These are phyloP conservation scores for Fusarium irregulare DNA, from an alignment of 2,329 filamentous ascomycete genomes.

Conservation along the genomic window DNA sequence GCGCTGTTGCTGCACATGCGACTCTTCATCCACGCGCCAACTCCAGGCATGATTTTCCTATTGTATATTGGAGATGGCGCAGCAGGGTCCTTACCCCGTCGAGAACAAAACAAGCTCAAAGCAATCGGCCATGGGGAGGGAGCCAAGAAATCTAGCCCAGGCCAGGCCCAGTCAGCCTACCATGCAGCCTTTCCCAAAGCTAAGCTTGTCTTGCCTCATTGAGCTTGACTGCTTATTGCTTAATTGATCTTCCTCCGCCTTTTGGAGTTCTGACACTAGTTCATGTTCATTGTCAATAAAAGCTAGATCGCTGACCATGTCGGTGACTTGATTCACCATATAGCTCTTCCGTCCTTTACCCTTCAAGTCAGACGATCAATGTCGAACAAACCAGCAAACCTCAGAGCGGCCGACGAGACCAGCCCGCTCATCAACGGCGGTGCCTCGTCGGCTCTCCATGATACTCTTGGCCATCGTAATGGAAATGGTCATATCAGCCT, in stretches of 20 bases:
- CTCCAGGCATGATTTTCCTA: slow-evolving; percentile 5
- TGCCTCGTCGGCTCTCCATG: slow-evolving; percentile 40
- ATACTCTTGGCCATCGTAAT: slow-evolving; percentile 13
- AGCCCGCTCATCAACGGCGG: slow-evolving; percentile 58
- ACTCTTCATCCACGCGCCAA: slow-evolving; percentile 16
- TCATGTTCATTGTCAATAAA: neutral
- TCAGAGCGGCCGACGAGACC: slow-evolving; percentile 50
- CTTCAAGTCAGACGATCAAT: slow-evolving; percentile 49
- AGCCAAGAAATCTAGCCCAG: slow-evolving; percentile 34
- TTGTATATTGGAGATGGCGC: slow-evolving; percentile 22
- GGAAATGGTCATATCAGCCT: slow-evolving; percentile 38
- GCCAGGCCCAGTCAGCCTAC: slow-evolving; percentile 32
- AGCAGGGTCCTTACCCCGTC: slow-evolving; percentile 21
- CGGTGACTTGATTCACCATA: slow-evolving; percentile 41
- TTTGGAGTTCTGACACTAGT: neutral
- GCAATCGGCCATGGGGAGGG: slow-evolving; percentile 8
- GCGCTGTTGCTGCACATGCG: slow-evolving; percentile 7
- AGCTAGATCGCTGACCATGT: slow-evolving; percentile 46
- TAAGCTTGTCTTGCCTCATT: slow-evolving; percentile 21
- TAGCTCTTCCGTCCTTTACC: slow-evolving; percentile 44
- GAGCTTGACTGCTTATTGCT: slow-evolving; percentile 17
- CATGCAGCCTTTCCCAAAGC: slow-evolving; percentile 19
- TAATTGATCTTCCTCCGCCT: slow-evolving; percentile 15
- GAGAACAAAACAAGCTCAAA: slow-evolving; percentile 31
- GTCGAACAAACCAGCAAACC: slow-evolving; percentile 45